A percentile compares a stretch with the other conserved stretches of the same genome.
Evolutionary conservation across 106 monocot genomes (phyloP).

Genomic region (Acorus gramineus): DNA sequence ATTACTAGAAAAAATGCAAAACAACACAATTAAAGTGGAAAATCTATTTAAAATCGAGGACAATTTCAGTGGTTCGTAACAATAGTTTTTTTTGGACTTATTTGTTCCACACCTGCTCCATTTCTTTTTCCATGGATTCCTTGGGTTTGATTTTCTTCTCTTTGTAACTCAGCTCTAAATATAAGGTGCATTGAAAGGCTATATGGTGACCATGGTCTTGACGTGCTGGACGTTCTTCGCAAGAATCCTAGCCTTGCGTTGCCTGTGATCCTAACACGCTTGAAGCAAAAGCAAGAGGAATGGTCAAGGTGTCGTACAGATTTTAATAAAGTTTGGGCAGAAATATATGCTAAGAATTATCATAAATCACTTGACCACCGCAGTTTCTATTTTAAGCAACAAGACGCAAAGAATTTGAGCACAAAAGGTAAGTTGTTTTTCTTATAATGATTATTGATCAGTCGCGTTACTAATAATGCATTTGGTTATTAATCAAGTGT

Average conservation of each 20-base stretch:
- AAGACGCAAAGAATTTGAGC: conserved; percentile 83
- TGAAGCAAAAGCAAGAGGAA: conserved; percentile 99
- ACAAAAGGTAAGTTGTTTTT: conserved; percentile 59
- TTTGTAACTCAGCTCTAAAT: conserved; percentile 45
- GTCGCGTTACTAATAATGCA: too few species aligned
- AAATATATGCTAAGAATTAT: conserved; percentile 93
- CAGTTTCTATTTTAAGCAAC: conserved; percentile 98
- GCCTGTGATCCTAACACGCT: conserved; percentile 82
- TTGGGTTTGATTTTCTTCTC: conserved; percentile 3
- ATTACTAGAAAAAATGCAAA: conserved; percentile 76
- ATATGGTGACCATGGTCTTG: conserved; percentile 97
- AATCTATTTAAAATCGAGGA: conserved; percentile 67
- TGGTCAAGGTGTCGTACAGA: conserved; percentile 91
- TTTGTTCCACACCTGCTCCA: neutral
- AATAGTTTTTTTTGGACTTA: neutral
- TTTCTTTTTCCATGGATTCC: conserved; percentile 1
- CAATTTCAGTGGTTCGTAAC: conserved; percentile 57
- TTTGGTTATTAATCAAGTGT: too few species aligned
- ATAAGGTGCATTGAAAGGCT: conserved; percentile 90
- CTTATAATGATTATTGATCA: too few species aligned
- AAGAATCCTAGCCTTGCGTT: conserved; percentile 80
- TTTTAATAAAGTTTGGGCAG: conserved; percentile 98
- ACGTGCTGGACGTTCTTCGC: conserved; percentile 85
- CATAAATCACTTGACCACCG: conserved; percentile 96
- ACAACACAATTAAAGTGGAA: conserved; percentile 64